These are phyloP conservation scores for Perkinsus olseni DNA, from an alignment of 169 alveolate genomes.

Conservation along the genomic window DNA sequence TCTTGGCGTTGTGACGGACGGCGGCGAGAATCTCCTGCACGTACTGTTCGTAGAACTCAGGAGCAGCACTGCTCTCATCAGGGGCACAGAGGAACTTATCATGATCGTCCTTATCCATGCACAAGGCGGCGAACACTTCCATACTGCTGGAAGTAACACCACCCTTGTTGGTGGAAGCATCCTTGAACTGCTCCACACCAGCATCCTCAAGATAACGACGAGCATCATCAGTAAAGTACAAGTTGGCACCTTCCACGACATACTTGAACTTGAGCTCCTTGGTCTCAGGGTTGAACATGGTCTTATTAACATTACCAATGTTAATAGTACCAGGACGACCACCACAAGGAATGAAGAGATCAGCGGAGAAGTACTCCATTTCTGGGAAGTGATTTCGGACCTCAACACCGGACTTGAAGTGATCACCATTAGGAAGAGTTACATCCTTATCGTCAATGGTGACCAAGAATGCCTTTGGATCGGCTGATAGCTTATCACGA, in stretches of 20 bases:
- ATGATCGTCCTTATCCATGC: constrained; percentile 20
- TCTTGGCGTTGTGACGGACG: constrained; percentile 17
- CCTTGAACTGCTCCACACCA: constrained; percentile 61
- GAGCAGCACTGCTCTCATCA: neutral
- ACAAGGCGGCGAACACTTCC: constrained; percentile 69
- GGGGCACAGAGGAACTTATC: neutral
- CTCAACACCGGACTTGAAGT: too few relatives aligned
- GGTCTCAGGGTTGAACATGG: constrained; percentile 35
- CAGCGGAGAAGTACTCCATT: constrained; percentile 45
- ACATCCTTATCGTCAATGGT: constrained; percentile 12
- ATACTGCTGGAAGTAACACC: constrained; percentile 71
- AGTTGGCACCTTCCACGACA: constrained; percentile 75
- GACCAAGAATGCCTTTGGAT: constrained; percentile 2
- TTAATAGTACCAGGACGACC: constrained; percentile 72
- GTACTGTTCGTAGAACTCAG: constrained; percentile 4
- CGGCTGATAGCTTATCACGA: too few relatives aligned
- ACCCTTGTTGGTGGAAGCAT: constrained; percentile 69
- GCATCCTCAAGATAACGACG: constrained; percentile 51
- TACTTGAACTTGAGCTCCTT: constrained; percentile 38
- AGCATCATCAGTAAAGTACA: constrained; percentile 69
- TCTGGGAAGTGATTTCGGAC: constrained; percentile 40
- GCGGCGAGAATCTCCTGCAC: constrained; percentile 9
- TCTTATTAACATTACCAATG: constrained; percentile 43
- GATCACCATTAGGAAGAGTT: too few relatives aligned
- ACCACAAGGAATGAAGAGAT: constrained; percentile 72